phyloP scores from a whole-genome alignment of 352 stramenopile genomes.

The Blastocystis sp. region DNA sequence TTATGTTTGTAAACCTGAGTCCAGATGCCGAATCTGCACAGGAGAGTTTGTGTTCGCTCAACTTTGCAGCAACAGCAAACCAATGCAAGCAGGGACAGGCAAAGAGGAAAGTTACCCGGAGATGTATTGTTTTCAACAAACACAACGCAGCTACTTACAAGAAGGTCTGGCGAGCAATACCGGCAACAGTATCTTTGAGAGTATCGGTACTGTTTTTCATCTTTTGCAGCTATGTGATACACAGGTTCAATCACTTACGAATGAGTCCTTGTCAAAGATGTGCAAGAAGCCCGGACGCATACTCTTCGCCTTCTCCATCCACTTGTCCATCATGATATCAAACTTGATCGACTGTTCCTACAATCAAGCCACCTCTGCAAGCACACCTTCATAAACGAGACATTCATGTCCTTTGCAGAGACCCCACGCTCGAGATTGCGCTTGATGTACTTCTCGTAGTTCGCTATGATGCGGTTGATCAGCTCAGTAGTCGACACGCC shows the following conservation, averaged over 20 bases:
- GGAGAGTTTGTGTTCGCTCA: slow-evolving; percentile 93
- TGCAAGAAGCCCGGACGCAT: slow-evolving; percentile 53
- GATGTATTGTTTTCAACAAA: slow-evolving; percentile 32
- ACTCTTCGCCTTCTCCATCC: slow-evolving; percentile 58
- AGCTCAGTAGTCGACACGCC: slow-evolving; percentile 80
- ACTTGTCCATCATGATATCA: slow-evolving; percentile 77
- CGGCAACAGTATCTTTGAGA: slow-evolving; percentile 64
- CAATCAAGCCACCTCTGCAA: background rate
- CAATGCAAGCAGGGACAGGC: slow-evolving; percentile 54
- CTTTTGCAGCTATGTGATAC: background rate
- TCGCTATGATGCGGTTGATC: slow-evolving; percentile 80
- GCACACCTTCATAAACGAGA: slow-evolving; percentile 66
- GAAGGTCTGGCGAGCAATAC: slow-evolving; percentile 34
- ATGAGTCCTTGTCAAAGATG: slow-evolving; percentile 39
- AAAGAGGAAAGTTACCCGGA: slow-evolving; percentile 9
- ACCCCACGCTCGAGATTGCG: slow-evolving; percentile 80
- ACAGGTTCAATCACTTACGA: background rate
- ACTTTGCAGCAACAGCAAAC: slow-evolving; percentile 79
- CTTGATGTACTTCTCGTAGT: slow-evolving; percentile 84
- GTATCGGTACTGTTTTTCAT: slow-evolving; percentile 74
- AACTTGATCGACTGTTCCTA: slow-evolving; percentile 77
- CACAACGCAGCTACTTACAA: slow-evolving; percentile 5
- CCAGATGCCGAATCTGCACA: slow-evolving; percentile 85
- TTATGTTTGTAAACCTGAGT: slow-evolving; percentile 99
- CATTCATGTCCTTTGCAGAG: slow-evolving; percentile 84